A percentile compares a stretch with the other conserved stretches of the same genome.
Conservation (phyloP, 257 asterid genomes). For the Salvia splendens region DNA sequence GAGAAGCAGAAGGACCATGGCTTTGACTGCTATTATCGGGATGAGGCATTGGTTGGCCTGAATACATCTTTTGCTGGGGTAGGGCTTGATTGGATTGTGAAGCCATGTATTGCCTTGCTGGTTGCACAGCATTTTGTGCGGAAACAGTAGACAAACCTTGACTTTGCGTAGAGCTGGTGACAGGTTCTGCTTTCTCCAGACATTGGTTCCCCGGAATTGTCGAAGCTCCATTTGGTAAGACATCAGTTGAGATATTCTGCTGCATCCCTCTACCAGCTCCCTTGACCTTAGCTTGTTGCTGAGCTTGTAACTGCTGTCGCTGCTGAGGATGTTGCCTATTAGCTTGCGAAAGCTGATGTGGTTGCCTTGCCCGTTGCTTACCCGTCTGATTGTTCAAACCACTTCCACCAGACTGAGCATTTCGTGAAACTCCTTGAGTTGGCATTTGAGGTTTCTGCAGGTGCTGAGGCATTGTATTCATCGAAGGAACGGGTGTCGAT, state of each 20-base stretch:
- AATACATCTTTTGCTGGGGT: conserved; percentile 58
- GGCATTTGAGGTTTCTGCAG: conserved; percentile 69
- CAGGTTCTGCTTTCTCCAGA: conserved; percentile 54
- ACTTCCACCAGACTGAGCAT: conserved; percentile 53
- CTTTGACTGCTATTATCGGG: conserved; percentile 52
- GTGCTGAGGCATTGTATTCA: conserved; percentile 56
- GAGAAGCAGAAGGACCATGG: conserved; percentile 49
- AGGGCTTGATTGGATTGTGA: conserved; percentile 54
- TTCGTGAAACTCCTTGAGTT: conserved; percentile 57
- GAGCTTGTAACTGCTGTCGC: conserved; percentile 64
- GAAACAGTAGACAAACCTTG: conserved; percentile 56
- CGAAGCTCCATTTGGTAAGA: conserved; percentile 57
- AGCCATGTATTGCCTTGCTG: conserved; percentile 47
- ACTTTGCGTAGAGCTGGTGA: conserved; percentile 46
- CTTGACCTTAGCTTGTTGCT: conserved; percentile 65
- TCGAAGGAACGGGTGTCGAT: conserved; percentile 47
- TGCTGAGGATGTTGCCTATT: conserved; percentile 59
- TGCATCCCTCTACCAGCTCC: conserved; percentile 80
- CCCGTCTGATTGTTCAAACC: conserved; percentile 51
- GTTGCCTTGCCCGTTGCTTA: conserved; percentile 47
- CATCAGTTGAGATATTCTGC: conserved; percentile 54
- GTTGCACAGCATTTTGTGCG: conserved; percentile 42
- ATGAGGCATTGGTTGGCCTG: conserved; percentile 54
- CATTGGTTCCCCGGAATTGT: conserved; percentile 45
- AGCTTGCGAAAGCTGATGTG: conserved; percentile 43